Evolutionary conservation across 1,284 basidiomycete species (phyloP).

Genomic region (Irpex lacteus): DNA sequence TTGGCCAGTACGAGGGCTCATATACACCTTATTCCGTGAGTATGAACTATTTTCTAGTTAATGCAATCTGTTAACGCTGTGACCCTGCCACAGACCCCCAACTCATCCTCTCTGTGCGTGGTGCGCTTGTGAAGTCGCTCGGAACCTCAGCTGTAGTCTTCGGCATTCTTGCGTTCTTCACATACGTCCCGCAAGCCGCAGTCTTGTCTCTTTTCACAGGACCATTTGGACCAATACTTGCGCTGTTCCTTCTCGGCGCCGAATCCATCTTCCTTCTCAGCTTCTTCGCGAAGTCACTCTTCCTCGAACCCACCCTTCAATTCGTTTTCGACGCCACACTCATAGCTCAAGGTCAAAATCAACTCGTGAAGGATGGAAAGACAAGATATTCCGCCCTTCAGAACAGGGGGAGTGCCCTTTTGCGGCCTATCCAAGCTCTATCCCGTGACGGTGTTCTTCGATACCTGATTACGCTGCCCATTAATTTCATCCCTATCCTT

Average conservation of each 20-base stretch:
- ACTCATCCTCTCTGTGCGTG: conserved; percentile 34
- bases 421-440: conserved; percentile 34
- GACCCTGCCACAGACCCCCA: conserved; percentile 22
- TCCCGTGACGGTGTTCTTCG: conserved; percentile 24
- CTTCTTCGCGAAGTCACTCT: conserved; percentile 44
- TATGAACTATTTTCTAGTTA: neutral
- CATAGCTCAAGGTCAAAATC: conserved; percentile 31
- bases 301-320: conserved; percentile 42
- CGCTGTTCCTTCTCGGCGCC: conserved; percentile 33
- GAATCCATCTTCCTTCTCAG: conserved; percentile 39
- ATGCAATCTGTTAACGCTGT: neutral
- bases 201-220: conserved; percentile 63
- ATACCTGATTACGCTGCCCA: conserved; percentile 55
- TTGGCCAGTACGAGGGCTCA: conserved; percentile 29
- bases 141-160: conserved; percentile 42
- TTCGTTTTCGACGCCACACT: conserved; percentile 46
- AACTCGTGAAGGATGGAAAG: conserved; percentile 34
- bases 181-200: conserved; percentile 69
- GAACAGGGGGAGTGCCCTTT: conserved; percentile 32
- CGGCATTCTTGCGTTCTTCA: conserved; percentile 53
- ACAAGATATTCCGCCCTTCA: conserved; percentile 21
- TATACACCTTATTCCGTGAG: conserved; percentile 26
- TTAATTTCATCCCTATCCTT: conserved; percentile 66
- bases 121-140: conserved; percentile 38
- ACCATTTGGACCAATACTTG: conserved; percentile 44